These are phyloP conservation scores for Claviceps paspali DNA, from an alignment of 2,329 filamentous ascomycete species.

Conservation along the genomic window DNA sequence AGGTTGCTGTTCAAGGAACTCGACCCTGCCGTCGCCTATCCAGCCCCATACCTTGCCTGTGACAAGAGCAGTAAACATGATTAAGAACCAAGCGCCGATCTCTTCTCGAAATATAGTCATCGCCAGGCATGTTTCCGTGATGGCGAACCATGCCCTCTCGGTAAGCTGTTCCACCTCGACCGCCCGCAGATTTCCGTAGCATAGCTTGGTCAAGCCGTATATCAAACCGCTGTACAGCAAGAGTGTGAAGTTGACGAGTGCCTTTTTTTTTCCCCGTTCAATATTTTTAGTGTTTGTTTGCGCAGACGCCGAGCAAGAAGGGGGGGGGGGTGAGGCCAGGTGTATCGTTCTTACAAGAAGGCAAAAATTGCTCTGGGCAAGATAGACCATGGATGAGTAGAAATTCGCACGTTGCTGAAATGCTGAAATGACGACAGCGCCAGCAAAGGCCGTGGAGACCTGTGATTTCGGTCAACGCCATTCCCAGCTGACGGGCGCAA, in stretches of 20 bases:
- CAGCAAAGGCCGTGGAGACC: conserved; percentile 73
- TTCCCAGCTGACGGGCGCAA: conserved; percentile 4
- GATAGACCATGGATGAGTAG: conserved; percentile 93
- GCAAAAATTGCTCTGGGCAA: conserved; percentile 91
- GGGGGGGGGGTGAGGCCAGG: background rate
- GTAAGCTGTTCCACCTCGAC: conserved; percentile 96
- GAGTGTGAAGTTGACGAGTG: conserved; percentile 80
- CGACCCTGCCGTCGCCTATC: conserved; percentile 91
- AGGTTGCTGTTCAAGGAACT: conserved; percentile 88
- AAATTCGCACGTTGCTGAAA: conserved; percentile 95
- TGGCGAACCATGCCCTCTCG: conserved; percentile 94
- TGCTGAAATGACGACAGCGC: conserved; percentile 70
- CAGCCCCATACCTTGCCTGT: conserved; percentile 97
- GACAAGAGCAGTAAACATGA: conserved; percentile 89
- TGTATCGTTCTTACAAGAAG: conserved; percentile 50
- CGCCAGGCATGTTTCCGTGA: conserved; percentile 89
- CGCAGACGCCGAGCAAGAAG: background rate
- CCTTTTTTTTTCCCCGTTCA: conserved; percentile 45
- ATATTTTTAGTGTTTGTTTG: background rate
- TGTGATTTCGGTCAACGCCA: conserved; percentile 20
- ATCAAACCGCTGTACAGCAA: conserved; percentile 67
- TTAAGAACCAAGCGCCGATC: conserved; percentile 82
- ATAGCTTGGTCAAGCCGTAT: conserved; percentile 75
- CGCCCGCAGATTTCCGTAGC: conserved; percentile 78
- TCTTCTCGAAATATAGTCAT: conserved; percentile 98